Base-by-base conservation (phyloP, 495 filamentous ascomycete species). In the Lophiostoma macrostomum region DNA sequence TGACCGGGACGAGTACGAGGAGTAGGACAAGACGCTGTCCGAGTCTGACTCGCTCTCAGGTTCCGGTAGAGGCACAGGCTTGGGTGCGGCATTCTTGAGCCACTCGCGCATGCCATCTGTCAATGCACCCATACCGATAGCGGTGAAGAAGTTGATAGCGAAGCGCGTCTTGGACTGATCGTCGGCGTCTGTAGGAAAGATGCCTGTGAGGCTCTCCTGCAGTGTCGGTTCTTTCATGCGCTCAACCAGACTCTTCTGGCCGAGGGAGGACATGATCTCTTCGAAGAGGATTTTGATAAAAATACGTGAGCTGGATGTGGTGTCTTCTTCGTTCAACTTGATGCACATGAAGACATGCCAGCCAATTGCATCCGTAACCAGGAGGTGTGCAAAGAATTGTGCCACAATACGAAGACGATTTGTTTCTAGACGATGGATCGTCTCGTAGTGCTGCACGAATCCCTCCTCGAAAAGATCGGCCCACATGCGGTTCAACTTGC, bases 71-170 rank as follows among this genome's bases (percentile, higher is more conserved):
- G 83, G 79, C 5, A 90, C 82, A 73, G 32, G 90, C 86, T 61
- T 88, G 86, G 19, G 91, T 87, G 37, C 43, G 27, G 34, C 46
- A 64, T 90, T 95, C 66, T 90, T 87, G 47, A 97, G 73, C 65
- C 81, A 82, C 59, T 90, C 88, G 61, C 93, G 82, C 91, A 97
- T 96, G 58, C 90, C 87, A 58, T 97, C 94, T 11, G 93, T 99
- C 58, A 99, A 72, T 25, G 77, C 81, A 69, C 93, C 93, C 84
- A 99, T 90, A 52, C 90, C 89, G 67, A 99, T 91, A 60, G 87
- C 89, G 6, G 93, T 99, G 69, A 97, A 97, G 73, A 95, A 99
- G 69, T 99, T 99, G 81, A 97, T 94, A 16, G 91, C 88, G 75
- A 99, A 99, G 35, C 93, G 83, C 12, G 88, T 91, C 69, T 95